Evolutionary conservation across 352 stramenopile genomes (phyloP), one percentile per base, ranked within the genome.

Genomic region (Phytophthora crassamura): DNA sequence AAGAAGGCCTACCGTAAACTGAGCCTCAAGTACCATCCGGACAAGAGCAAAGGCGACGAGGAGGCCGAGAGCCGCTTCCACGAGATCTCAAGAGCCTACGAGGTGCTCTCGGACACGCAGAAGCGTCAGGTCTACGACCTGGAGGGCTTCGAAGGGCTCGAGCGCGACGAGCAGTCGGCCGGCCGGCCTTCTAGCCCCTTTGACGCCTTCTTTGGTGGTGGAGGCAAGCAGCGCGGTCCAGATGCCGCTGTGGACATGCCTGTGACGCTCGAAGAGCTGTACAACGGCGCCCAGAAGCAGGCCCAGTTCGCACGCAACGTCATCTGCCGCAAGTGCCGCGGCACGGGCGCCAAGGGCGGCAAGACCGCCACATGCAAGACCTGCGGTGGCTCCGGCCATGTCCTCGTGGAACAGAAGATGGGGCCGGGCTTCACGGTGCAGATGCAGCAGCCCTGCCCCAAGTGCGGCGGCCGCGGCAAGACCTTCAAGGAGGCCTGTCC

Each of bases 401-500:
- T 95, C 7, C 60, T 93, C 33, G 87, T 95, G 51, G 68, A 93
- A 57, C 87, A 95, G 57, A 81, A 86, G 67, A 93, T 95, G 84
- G 87, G 83, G 1, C 82, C 82, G 3, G 87, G 85, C 16, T 93
- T 93, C 52, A 91, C 87, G 58, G 97, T 90, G 66, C 85, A 85
- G 81, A 98, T 93, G 92, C 98, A 88, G 67, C 84, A 95, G 69
- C 72, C 82, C 16, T 95, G 87, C 41, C 83, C 87, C 14, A 93
- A 91, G 62, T 95, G 87, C 43, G 78, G 82, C 9, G 87, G 87
- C 7, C 88, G 91, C 8, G 99, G 98, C 72, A 94, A 95, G 49
- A 90, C 88, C n/a, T 99, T 98, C 63, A 97, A 97, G 42, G 82
- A 95, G n/a, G 86, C 97, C 36, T 97, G 97, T 60, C 98, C 96